Base-by-base conservation (phyloP, 2,329 filamentous ascomycete species). In the Lasiodiplodia gonubiensis region DNA sequence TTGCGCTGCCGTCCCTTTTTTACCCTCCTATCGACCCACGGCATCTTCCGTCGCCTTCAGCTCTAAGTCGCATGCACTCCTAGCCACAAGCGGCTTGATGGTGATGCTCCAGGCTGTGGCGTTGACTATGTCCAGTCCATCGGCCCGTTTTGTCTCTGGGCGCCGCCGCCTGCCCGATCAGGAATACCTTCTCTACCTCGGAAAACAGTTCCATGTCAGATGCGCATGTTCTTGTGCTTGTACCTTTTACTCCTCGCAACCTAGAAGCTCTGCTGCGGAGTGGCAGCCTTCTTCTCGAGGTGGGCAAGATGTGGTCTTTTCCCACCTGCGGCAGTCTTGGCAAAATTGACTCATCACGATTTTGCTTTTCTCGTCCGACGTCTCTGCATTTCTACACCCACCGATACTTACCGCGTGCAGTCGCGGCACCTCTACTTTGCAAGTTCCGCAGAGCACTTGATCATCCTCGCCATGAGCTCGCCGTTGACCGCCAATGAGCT, bases 401-500 rank as follows among this genome's bases (percentile, higher is more conserved):
- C 54, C 54, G 23, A 7, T 23, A 16, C 55, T 42, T 57, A 4
- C 54, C 42, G 54, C 54, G n/a, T 35, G 54, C 37, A n/a, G n/a
- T n/a, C 35, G 10, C 39, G 18, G 35, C 54, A 46, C 35, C 35
- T 2, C 25, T 27, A 30, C 21, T n/a, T 30, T 14, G 21, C 21
- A 18, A 11, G 14, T 23, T 35, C 14, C 39, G 12, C 51, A n/a
- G n/a, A n/a, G n/a, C n/a, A n/a, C n/a, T n/a, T n/a, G n/a, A n/a
- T n/a, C n/a, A n/a, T n/a, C n/a, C n/a, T n/a, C n/a, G n/a, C n/a
- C 25, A 57, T 66, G 64, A 3, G 14, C 18, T 55, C 30, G 6
- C n/a, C 52, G 16, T 30, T 57, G 37, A 74, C 70, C 11, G 61
- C 71, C 21, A 64, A 70, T 0, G 76, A 80, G 63, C 54, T 80